Evolutionary conservation across 306 rosid genomes (phyloP).

Genomic region (Vigna reflexopilosa): DNA sequence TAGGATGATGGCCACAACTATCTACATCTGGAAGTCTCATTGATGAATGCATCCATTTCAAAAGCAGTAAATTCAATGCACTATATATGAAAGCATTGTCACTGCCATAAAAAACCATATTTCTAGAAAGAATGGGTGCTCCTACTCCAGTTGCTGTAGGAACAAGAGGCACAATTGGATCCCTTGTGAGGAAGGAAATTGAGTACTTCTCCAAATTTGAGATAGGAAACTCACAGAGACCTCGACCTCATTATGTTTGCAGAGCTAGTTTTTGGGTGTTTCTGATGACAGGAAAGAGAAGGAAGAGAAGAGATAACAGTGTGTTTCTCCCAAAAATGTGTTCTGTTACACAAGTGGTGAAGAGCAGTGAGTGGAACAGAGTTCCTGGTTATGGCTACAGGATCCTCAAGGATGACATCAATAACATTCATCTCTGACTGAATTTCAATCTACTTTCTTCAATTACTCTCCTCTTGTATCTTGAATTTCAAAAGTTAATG

Average conservation of each 20-base stretch:
- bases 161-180: constrained; percentile 84
- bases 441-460: background rate
- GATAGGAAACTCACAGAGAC: constrained; percentile 53
- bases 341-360: constrained; percentile 58
- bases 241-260: constrained; percentile 45
- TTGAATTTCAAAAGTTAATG: constrained; percentile 21
- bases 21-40: constrained; percentile 61
- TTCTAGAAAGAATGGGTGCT: constrained; percentile 61
- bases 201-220: constrained; percentile 76
- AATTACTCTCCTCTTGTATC: constrained; percentile 15
- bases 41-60: constrained; percentile 34
- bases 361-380: constrained; percentile 51
- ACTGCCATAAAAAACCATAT: constrained; percentile 39
- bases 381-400: constrained; percentile 70
- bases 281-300: constrained; percentile 65
- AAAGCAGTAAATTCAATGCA: constrained; percentile 34
- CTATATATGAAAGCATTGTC: constrained; percentile 54
- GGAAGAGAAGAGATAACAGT: constrained; percentile 53
- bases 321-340: constrained; percentile 60
- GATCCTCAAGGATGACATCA: constrained; percentile 64
- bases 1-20: constrained; percentile 46
- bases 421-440: constrained; percentile 50
- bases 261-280: constrained; percentile 68
- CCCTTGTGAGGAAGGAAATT: constrained; percentile 74
- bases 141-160: constrained; percentile 76